Evolutionary conservation across 345 rosid genomes (phyloP), one percentile per base, ranked within the genome.

Genomic region (Pistacia vera): DNA sequence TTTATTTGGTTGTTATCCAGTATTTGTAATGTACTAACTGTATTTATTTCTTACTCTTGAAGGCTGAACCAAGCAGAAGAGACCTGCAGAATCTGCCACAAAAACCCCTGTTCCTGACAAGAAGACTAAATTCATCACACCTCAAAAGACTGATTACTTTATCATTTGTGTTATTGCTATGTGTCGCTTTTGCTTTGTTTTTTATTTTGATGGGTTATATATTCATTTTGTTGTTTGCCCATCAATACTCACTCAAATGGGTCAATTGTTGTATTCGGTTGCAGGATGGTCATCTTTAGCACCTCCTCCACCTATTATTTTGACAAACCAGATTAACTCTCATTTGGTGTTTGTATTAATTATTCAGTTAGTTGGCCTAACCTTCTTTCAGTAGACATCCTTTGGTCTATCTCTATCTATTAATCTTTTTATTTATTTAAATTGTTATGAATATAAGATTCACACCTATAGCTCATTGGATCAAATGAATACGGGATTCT

Each of bases 81-180:
- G 97, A 74, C 18, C 92, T 14, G 80, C 79, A 5, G 90, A 91
- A 63, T 71, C 91, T 38, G 75, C 82, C 18, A 64, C 74, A 2
- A 91, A 86, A 81, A 80, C 83, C 2, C 76, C 88, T 63, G 74
- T 75, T 33, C 81, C 93, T 41, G 84, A 75, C 49, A 95, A 95
- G 87, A 94, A 90, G 84, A 85, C 88, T 20, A 94, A 91, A 63
- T 85, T 89, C n/a, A 85, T 77, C 51, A 89, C 94, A 63, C 93
- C 96, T 14, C 89, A 80, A 76, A 92, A 88, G 82, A 81, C 93
- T 67, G 98, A 76, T 38, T 59, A 60, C 52, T 71, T 68, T 54
- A n/a, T 72, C 38, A 14, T 33, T 20, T 18, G 4, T 74, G 14
- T 33, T 30, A 25, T 49, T 56, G 12, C 18, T 33, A 30, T 7